A percentile compares a stretch with the other conserved stretches of the same genome.
These are phyloP conservation scores for Erysimum cheiranthoides DNA, from an alignment of 345 rosid species.

Conservation along the genomic window DNA sequence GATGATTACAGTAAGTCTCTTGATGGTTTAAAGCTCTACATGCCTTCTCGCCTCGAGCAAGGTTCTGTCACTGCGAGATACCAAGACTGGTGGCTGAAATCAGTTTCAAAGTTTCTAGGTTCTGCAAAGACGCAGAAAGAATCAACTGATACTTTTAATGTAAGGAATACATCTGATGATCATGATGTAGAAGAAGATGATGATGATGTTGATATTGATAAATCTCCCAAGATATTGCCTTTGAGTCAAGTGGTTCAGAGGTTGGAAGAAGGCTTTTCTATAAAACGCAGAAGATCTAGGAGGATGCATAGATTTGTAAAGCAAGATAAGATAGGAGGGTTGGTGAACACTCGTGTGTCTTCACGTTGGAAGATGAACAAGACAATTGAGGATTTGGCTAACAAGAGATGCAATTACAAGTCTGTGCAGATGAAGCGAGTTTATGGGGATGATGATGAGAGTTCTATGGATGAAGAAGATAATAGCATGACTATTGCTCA, in stretches of 20 bases:
- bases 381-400: neutral
- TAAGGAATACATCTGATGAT: slow-evolving; percentile 4
- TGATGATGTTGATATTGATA: slow-evolving; percentile 14
- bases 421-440: slow-evolving; percentile 2
- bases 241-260: slow-evolving; percentile 30
- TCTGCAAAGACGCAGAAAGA: slow-evolving; percentile 15
- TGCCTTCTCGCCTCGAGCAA: slow-evolving; percentile 50
- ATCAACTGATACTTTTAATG: slow-evolving; percentile 8
- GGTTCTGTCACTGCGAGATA: slow-evolving; percentile 53
- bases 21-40: slow-evolving; percentile 39
- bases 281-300: slow-evolving; percentile 24
- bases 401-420: slow-evolving; percentile 11
- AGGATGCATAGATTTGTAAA: neutral
- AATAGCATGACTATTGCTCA: slow-evolving; percentile 22
- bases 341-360: slow-evolving; percentile 6
- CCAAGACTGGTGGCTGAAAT: slow-evolving; percentile 55
- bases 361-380: slow-evolving; percentile 16
- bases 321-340: neutral
- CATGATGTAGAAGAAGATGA: slow-evolving; percentile 15
- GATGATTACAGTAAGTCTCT: slow-evolving; percentile 48
- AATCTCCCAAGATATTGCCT: slow-evolving; percentile 21
- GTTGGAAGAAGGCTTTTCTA: slow-evolving; percentile 15
- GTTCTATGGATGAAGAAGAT: slow-evolving; percentile 25
- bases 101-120: slow-evolving; percentile 20
- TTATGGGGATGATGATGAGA: slow-evolving; percentile 24